Base-by-base conservation (phyloP, 371 early-diverging fungal species). In the Dichotomocladium elegans region DNA sequence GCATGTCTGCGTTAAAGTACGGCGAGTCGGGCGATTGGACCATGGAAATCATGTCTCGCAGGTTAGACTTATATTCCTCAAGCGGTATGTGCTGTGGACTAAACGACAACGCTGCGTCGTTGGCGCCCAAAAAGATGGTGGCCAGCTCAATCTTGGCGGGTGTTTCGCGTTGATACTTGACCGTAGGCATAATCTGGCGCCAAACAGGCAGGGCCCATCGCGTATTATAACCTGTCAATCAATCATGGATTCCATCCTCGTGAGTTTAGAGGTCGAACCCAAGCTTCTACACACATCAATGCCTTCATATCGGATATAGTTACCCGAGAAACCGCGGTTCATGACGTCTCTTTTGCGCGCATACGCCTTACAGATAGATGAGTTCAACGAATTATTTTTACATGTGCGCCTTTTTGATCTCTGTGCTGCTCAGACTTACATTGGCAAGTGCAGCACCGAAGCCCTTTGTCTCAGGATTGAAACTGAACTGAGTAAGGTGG, bases 41-140 rank as follows among this genome's bases (percentile, higher is more conserved):
- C 31, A 70, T 43, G 2, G 58, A 55, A 22, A 91, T 66, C 61
- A 94, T 78, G 1, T 56, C 48, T 22, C 51, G 60, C 5, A 90
- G 42, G 51, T 93, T 92, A 1, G 50, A 25, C 19, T 62, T 70
- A 61, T 79, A 94, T 11, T 76, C 66, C 0, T 64, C 69, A 19
- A 93, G 37, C 1, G 89, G 77, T 0, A 93, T 89, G 53, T 86
- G 86, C 31, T 88, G 89, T 5, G 51, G 40, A 0, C 73, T 58
- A 22, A 63, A 63, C n/a, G 71, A 63, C 6, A 80, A 41, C 4
- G 81, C 74, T 0, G 90, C 84, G 60, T 95, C 95, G 64, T 95
- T 95, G 35, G 93, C 85, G 5, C 95, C 95, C 34, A 90, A 78
- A 44, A 91, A 86, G 11, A 95, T 74, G 17, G 83, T 86, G 47